Base-by-base conservation (phyloP, 345 rosid species). In the Euphorbia tirucalli region DNA sequence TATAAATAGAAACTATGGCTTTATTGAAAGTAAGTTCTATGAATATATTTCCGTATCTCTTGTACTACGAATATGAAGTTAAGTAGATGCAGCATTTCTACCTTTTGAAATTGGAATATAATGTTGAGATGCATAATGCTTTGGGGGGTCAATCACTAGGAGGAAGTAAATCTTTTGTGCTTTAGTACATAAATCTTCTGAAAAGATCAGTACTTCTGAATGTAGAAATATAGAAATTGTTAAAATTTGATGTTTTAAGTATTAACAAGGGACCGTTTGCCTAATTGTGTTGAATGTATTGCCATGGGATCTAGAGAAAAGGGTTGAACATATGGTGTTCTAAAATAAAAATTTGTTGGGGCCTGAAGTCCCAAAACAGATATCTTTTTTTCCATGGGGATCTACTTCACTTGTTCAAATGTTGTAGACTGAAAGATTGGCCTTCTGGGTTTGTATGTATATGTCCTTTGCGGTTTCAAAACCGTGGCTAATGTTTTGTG, bases 401-500 rank as follows among this genome's bases (percentile, higher is more conserved):
- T 41, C 43, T 50, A 13, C 48, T 21, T 46, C 14, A 27, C 30
- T 15, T 48, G 14, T 1, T 6, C 10, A 50, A 50, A 54, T 61
- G 39, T 61, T 54, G 41, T 18, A 54, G 61, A 4, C 7, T 18
- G 9, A 27, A 39, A 19, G 0, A 1, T 31, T 18, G 32, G 44
- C 10, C 43, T 41, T 49, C 2, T 49, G 11, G 22, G 21, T 68
- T 32, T 28, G 24, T 48, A 49, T 3, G 39, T 52, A 27, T 30
- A 43, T 16, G 57, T 25, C 57, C 54, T 28, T 44, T 68, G 15
- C 65, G 4, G n/a, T 65, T 54, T 52, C 24, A 63, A 68, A 76
- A 74, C 32, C 28, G 11, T 65, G 68, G 24, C 68, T 77, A 59
- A 80, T 68, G 14, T 48, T 18, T 52, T 1, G 19, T 30, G 72